Conservation (phyloP, 179 eudicot genomes). For the Silene vulgaris region DNA sequence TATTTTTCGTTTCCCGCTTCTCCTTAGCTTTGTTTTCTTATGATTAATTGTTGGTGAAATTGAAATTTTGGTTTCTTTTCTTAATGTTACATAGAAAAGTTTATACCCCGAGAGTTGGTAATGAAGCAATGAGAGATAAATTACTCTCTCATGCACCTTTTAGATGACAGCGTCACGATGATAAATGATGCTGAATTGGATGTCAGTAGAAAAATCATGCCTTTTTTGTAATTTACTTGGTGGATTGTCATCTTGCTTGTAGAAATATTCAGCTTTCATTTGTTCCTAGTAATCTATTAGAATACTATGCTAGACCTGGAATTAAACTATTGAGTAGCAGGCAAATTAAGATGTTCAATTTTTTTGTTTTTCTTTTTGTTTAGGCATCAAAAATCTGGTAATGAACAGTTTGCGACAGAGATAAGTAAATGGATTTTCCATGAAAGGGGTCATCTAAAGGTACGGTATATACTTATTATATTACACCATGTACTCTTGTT, state of each 20-base stretch:
- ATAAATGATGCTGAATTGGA: neutral
- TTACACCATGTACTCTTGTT: neutral
- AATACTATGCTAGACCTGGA: neutral
- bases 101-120: neutral
- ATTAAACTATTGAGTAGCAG: neutral
- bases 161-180: neutral
- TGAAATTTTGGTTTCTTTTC: neutral
- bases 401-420: constrained; percentile 75
- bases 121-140: neutral
- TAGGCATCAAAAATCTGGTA: constrained; percentile 83
- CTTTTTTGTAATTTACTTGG: neutral
- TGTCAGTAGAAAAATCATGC: neutral
- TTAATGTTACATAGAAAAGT: neutral
- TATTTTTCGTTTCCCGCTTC: neutral
- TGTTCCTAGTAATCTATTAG: neutral
- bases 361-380: constrained; percentile 8
- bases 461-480: constrained; percentile 18
- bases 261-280: neutral
- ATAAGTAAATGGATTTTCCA: constrained; percentile 96
- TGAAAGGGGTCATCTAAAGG: constrained; percentile 97
- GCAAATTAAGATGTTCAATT: neutral
- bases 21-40: neutral
- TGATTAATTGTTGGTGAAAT: neutral
- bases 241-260: constrained; percentile 9
- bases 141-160: neutral